A percentile compares a stretch with the other conserved stretches of the same genome.
These are phyloP conservation scores for Parachaetomium inaequale DNA, from an alignment of 495 filamentous ascomycete genomes.

Conservation along the genomic window DNA sequence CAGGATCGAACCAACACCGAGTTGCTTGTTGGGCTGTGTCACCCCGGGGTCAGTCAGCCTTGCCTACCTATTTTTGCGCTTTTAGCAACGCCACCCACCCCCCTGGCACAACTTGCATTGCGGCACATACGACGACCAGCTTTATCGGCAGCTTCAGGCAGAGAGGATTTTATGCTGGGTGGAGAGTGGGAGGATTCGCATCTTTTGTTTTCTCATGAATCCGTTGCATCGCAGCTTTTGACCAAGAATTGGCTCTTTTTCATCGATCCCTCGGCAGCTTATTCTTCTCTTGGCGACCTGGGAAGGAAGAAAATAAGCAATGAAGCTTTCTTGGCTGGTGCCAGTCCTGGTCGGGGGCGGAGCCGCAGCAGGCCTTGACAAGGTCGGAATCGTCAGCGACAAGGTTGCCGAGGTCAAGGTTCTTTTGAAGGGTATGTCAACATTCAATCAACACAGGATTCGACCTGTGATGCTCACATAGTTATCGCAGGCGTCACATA, in stretches of 20 bases:
- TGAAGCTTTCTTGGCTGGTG: slow-evolving; percentile 22
- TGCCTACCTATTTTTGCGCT: slow-evolving; percentile 5
- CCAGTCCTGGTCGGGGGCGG: slow-evolving; percentile 30
- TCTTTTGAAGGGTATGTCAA: slow-evolving; percentile 67
- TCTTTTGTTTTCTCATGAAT: neutral
- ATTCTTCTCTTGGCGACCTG: slow-evolving; percentile 4
- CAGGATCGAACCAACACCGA: neutral
- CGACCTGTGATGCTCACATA: neutral
- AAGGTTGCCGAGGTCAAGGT: slow-evolving; percentile 74
- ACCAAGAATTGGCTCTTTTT: neutral
- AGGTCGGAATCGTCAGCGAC: slow-evolving; percentile 62
- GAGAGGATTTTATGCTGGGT: neutral
- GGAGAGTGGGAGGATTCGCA: neutral
- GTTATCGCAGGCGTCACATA: slow-evolving; percentile 22
- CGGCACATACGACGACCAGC: neutral
- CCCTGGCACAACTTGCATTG: neutral
- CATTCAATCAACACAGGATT: neutral
- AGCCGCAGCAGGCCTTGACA: slow-evolving; percentile 30
- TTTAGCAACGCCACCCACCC: neutral
- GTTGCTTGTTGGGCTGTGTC: neutral
- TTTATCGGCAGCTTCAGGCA: neutral
- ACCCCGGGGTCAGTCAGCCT: slow-evolving; percentile 1
- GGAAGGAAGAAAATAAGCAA: slow-evolving; percentile 7
- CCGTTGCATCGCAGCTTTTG: neutral
- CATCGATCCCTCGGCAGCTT: neutral